Percentiles rank a stretch among this genome's conserved stretches.
Conservation (phyloP, 192 early-diverging fungal species). For the Backusella parvicylindrica region DNA sequence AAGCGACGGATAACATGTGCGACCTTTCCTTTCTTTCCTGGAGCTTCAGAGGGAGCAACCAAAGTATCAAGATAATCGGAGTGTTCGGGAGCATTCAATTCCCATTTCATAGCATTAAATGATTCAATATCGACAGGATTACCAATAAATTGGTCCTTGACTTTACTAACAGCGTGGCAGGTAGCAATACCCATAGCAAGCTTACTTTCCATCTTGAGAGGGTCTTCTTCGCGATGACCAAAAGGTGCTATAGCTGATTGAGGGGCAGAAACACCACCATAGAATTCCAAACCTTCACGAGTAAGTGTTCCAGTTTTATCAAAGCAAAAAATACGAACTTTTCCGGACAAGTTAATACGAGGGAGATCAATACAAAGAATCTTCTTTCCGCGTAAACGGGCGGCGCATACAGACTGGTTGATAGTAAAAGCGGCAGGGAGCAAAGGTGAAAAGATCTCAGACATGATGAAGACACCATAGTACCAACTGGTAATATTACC, state of each 20-base stretch:
- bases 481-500: constrained; percentile 66
- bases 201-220: constrained; percentile 26
- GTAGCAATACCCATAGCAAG: constrained; percentile 47
- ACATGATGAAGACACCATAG: constrained; percentile 73
- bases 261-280: constrained; percentile 35
- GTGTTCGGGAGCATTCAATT: constrained; percentile 21
- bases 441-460: constrained; percentile 65
- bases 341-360: constrained; percentile 70
- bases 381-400: constrained; percentile 56
- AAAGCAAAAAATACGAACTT: constrained; percentile 75
- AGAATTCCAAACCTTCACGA: constrained; percentile 67
- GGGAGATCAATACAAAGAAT: constrained; percentile 73
- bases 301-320: constrained; percentile 82
- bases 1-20: constrained; percentile 64
- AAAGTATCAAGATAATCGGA: constrained; percentile 49
- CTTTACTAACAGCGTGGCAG: constrained; percentile 63
- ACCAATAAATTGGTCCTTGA: constrained; percentile 59
- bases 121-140: constrained; percentile 79
- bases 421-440: constrained; percentile 73
- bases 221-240: constrained; percentile 19
- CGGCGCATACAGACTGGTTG: constrained; percentile 67
- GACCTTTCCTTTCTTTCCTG: constrained; percentile 19
- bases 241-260: constrained; percentile 13
- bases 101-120: constrained; percentile 62
- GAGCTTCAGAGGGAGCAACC: constrained; percentile 31